These are phyloP conservation scores for Salvia sclarea DNA, from an alignment of 305 asterid species.

Conservation along the genomic window DNA sequence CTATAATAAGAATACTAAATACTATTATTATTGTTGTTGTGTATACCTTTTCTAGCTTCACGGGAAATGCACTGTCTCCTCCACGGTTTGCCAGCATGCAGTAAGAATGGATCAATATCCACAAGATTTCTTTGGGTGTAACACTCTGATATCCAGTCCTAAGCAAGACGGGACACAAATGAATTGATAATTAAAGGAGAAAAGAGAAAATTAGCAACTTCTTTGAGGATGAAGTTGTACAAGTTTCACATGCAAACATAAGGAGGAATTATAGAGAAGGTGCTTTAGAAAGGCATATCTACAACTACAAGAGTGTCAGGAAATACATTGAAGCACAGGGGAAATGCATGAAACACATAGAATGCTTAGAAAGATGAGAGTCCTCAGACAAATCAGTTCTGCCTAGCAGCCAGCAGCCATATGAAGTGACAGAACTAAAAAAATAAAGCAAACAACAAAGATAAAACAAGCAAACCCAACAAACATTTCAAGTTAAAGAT, in stretches of 20 bases:
- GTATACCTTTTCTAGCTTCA: conserved; percentile 55
- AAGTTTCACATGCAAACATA: conserved; percentile 15
- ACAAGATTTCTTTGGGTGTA: conserved; percentile 63
- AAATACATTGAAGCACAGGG: background rate
- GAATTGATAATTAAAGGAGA: conserved; percentile 15
- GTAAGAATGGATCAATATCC: conserved; percentile 68
- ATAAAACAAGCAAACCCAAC: no score
- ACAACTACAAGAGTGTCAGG: background rate
- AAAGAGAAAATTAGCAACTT: background rate
- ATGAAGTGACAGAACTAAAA: background rate
- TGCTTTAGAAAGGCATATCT: background rate
- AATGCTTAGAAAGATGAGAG: conserved; percentile 8
- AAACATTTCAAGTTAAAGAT: no score
- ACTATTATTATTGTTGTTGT: background rate
- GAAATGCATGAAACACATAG: conserved; percentile 19
- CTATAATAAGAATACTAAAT: background rate
- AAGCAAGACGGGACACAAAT: conserved; percentile 30
- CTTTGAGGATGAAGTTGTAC: conserved; percentile 1
- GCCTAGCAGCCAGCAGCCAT: background rate
- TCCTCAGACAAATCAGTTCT: background rate
- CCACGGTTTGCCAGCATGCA: conserved; percentile 98
- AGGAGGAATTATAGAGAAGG: background rate
- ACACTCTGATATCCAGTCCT: conserved; percentile 94
- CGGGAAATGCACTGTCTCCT: conserved; percentile 47
- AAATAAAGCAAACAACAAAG: no score